These are phyloP conservation scores for Termitomyces bulborhizus DNA, from an alignment of 768 basidiomycete species.

Conservation along the genomic window DNA sequence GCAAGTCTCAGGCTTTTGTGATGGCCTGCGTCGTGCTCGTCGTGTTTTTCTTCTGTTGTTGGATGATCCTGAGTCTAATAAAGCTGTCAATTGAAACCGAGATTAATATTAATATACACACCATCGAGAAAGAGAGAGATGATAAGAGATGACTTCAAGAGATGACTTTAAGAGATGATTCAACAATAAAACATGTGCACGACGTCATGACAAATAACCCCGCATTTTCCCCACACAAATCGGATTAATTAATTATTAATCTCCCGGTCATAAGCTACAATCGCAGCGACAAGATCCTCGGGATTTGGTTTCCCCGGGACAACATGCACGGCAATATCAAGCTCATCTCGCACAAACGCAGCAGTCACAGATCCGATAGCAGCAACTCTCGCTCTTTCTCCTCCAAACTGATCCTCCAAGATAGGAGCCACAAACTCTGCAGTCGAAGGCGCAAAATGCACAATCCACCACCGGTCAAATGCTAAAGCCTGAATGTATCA, in stretches of 20 bases:
- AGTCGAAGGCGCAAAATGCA: constrained; percentile 71
- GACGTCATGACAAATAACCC: too few species aligned
- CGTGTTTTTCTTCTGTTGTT: constrained; percentile 15
- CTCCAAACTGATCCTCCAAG: constrained; percentile 32
- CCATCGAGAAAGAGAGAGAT: too few species aligned
- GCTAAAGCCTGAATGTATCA: constrained; percentile 11
- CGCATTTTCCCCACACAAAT: too few species aligned
- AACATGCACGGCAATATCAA: constrained; percentile 46
- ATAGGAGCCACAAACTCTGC: constrained; percentile 51
- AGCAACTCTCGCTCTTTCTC: constrained; percentile 9
- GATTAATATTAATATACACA: background rate
- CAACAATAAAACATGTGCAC: too few species aligned
- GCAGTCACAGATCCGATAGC: constrained; percentile 69
- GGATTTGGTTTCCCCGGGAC: constrained; percentile 52
- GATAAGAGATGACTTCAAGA: too few species aligned
- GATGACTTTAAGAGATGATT: too few species aligned
- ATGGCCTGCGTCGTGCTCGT: constrained; percentile 19
- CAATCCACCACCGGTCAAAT: constrained; percentile 52
- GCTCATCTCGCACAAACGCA: constrained; percentile 38
- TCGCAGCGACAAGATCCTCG: constrained; percentile 36
- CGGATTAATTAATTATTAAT: too few species aligned
- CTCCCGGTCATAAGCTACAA: constrained; percentile 14
- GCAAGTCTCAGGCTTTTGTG: constrained; percentile 44
- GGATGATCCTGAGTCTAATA: constrained; percentile 29
- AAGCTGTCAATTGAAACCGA: constrained; percentile 17